Conservation (phyloP, 768 basidiomycete genomes). For the Agrocybe pediades region DNA sequence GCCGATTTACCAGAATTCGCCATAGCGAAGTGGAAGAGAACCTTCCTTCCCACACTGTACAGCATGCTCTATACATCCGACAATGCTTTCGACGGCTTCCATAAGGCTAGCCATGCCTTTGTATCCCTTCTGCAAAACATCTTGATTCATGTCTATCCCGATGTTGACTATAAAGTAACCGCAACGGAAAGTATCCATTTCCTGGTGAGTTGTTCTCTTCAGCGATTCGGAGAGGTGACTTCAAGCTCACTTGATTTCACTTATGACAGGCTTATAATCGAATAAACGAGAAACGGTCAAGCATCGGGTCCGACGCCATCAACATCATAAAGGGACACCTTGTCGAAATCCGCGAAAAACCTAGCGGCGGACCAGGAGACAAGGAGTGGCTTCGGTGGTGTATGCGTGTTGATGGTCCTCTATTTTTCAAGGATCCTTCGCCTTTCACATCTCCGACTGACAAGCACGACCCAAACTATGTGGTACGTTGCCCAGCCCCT, state of each 20-base stretch:
- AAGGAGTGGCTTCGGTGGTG: too few species aligned
- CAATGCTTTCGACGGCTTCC: constrained; percentile 12
- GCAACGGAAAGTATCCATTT: constrained; percentile 7
- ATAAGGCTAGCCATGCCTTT: constrained; percentile 9
- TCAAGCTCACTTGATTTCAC: background rate
- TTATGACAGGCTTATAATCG: constrained; percentile 15
- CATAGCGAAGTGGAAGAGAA: background rate
- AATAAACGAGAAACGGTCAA: constrained; percentile 18
- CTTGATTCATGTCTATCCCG: constrained; percentile 13
- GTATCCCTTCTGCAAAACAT: constrained; percentile 11
- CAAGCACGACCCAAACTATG: too few species aligned
- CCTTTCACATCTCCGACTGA: too few species aligned
- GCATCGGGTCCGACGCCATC: constrained; percentile 14
- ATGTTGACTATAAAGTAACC: constrained; percentile 6
- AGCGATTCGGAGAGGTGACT: background rate
- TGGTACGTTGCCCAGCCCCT: too few species aligned
- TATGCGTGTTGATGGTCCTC: too few species aligned
- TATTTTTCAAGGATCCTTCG: too few species aligned
- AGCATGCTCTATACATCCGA: constrained; percentile 17
- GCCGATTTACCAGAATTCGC: constrained; percentile 17
- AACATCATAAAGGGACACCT: too few species aligned
- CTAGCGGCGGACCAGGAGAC: too few species aligned
- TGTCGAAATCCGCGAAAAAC: too few species aligned
- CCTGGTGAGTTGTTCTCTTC: constrained; percentile 5
- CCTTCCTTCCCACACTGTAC: constrained; percentile 18